Conservation (phyloP, 1,139 yeast genomes). For the Geotrichum restrictum region DNA sequence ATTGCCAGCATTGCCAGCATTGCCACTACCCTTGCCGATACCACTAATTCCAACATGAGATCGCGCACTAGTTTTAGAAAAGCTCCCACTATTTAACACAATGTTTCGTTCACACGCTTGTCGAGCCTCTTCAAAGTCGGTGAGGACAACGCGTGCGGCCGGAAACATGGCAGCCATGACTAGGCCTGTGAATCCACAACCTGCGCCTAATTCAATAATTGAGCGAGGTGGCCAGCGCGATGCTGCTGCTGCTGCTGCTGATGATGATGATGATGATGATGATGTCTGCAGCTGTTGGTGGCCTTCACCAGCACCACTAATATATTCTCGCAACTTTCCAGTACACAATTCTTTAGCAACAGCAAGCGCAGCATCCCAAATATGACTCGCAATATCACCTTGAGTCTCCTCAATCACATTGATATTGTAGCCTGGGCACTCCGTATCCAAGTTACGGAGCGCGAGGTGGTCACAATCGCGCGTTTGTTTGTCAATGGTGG, state of each 20-base stretch:
- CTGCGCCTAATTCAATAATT: constrained; percentile 34
- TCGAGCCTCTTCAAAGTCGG: constrained; percentile 32
- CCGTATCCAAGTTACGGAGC: constrained; percentile 14
- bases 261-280: too few species aligned
- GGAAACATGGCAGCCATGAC: constrained; percentile 26
- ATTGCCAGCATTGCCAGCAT: not conserved
- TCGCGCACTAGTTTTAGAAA: constrained; percentile 12
- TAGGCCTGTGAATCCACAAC: constrained; percentile 34
- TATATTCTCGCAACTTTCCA: constrained; percentile 13
- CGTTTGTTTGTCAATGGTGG: constrained; percentile 7
- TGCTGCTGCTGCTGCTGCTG: too few species aligned
- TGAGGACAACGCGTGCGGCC: constrained; percentile 25
- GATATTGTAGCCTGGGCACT: constrained; percentile 16
- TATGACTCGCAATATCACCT: constrained; percentile 31
- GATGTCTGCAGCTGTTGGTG: too few species aligned
- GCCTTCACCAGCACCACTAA: not conserved
- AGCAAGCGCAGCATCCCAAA: constrained; percentile 32
- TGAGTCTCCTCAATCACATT: constrained; percentile 30
- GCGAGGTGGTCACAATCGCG: constrained; percentile 17
- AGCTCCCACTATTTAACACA: constrained; percentile 17
- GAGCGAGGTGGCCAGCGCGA: constrained; percentile 12
- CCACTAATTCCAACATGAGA: constrained; percentile 7
- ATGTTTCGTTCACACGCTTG: constrained; percentile 30
- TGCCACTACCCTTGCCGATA: not conserved
- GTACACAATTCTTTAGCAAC: constrained; percentile 20